phyloP scores from a whole-genome alignment of 352 stramenopile genomes.

The Thraustochytrium sp. region DNA sequence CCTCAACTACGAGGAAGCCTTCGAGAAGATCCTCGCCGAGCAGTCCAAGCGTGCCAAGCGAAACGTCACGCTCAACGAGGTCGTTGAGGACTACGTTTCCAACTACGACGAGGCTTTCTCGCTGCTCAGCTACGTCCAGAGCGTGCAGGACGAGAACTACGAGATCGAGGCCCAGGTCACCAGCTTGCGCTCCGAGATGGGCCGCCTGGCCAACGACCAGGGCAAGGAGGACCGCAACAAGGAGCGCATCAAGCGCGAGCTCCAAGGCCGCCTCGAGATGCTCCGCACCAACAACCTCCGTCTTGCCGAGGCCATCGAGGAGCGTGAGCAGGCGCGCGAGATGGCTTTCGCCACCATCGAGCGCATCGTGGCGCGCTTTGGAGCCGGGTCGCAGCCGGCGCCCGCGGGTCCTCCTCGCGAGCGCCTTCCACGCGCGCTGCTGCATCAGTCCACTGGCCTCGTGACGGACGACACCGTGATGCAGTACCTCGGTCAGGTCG shows the following conservation, averaged over 20 bases:
- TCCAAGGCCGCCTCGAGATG: not conserved
- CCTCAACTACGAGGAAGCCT: slow-evolving; percentile 31
- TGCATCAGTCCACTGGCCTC: not conserved
- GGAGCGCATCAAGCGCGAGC: slow-evolving; percentile 11
- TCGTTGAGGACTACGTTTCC: slow-evolving; percentile 1
- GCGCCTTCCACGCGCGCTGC: too few relatives aligned
- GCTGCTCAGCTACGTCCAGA: slow-evolving; percentile 20
- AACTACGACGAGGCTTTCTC: slow-evolving; percentile 29
- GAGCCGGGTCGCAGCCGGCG: too few relatives aligned
- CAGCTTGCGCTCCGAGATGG: not conserved
- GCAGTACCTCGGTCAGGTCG: not conserved
- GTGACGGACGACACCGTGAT: slow-evolving; percentile 1
- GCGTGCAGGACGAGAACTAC: slow-evolving; percentile 11
- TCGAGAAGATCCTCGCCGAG: not conserved
- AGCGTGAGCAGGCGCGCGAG: not conserved
- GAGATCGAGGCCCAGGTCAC: not conserved
- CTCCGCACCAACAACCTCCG: not conserved
- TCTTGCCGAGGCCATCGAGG: not conserved
- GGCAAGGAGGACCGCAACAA: slow-evolving; percentile 32
- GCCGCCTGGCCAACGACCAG: not conserved
- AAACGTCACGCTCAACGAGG: not conserved
- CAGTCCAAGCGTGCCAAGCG: not conserved
- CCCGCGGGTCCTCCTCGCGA: too few relatives aligned
- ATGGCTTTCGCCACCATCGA: not conserved
- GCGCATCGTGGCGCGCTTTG: slow-evolving; percentile 6